phyloP scores from a whole-genome alignment of 1,139 yeast species.

The Yamadazyma spencermartinsiae region DNA sequence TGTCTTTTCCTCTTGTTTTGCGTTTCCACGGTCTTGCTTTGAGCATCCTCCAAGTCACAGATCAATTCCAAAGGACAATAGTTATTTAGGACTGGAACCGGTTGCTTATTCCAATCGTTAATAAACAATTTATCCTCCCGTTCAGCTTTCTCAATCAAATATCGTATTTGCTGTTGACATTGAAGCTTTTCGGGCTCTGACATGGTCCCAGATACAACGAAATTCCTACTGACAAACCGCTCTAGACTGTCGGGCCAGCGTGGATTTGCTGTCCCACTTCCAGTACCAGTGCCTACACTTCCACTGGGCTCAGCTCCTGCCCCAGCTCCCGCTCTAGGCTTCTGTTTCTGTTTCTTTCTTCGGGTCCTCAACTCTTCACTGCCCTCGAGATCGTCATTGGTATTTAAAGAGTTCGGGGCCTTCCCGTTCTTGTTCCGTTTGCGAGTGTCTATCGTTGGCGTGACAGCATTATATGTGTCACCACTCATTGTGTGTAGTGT shows the following conservation, averaged over 20 bases:
- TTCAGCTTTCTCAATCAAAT: slow-evolving; percentile 43
- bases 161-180: slow-evolving; percentile 32
- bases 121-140: slow-evolving; percentile 44
- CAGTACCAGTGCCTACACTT: background rate
- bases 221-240: slow-evolving; percentile 30
- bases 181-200: slow-evolving; percentile 19
- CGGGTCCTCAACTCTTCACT: background rate
- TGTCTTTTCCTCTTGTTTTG: background rate
- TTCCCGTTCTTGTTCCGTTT: background rate
- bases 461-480: too few species aligned
- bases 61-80: slow-evolving; percentile 7
- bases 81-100: slow-evolving; percentile 48
- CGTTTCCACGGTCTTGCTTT: background rate
- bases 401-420: too few species aligned
- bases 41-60: slow-evolving; percentile 7
- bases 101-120: slow-evolving; percentile 62
- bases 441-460: too few species aligned
- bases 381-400: background rate
- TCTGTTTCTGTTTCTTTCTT: too few species aligned
- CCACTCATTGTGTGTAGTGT: background rate
- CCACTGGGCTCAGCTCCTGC: background rate
- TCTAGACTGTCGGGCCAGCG: slow-evolving; percentile 37
- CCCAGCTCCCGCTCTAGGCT: background rate
- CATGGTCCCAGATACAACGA: slow-evolving; percentile 23
- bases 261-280: slow-evolving; percentile 1